A percentile compares a stretch with the other conserved stretches of the same genome.
Evolutionary conservation across 139 green algal genomes (phyloP).

Genomic region (Chlorella sp.): DNA sequence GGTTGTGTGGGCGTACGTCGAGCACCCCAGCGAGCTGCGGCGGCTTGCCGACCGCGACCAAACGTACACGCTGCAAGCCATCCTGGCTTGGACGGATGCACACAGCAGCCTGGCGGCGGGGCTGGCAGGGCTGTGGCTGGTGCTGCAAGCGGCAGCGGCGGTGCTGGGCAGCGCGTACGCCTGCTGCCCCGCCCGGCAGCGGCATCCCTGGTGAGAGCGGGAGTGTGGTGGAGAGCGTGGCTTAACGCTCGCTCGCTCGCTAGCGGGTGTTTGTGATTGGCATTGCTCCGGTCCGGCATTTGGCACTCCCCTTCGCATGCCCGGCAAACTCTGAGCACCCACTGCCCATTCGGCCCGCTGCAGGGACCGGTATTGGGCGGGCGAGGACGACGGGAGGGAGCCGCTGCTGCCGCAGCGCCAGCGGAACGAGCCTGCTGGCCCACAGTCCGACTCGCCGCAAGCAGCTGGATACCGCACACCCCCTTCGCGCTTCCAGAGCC

Average conservation of each 20-base stretch:
- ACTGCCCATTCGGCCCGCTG: neutral
- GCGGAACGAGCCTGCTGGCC: neutral
- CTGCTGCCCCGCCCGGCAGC: neutral
- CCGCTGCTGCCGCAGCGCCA: constrained; percentile 13
- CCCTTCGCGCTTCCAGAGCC: constrained; percentile 8
- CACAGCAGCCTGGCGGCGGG: neutral
- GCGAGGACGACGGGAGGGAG: neutral
- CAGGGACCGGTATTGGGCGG: constrained; percentile 10
- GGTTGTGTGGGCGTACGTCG: neutral
- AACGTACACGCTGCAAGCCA: neutral
- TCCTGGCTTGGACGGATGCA: neutral
- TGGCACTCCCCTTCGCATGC: too few species aligned
- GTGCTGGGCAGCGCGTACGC: neutral
- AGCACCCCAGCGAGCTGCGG: constrained; percentile 10
- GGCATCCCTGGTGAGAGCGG: constrained; percentile 5
- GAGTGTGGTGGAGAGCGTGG: too few species aligned
- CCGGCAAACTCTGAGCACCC: too few species aligned
- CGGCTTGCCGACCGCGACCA: constrained; percentile 17
- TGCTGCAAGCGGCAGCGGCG: constrained; percentile 15
- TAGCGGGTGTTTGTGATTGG: too few species aligned
- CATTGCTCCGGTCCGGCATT: too few species aligned
- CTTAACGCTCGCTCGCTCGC: too few species aligned
- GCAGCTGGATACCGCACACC: constrained; percentile 19
- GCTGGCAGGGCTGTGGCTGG: neutral
- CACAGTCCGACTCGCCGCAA: neutral